Percentiles rank a stretch among this genome's conserved stretches.
phyloP scores from a whole-genome alignment of 768 basidiomycete species.

The Lentinula detonsa region DNA sequence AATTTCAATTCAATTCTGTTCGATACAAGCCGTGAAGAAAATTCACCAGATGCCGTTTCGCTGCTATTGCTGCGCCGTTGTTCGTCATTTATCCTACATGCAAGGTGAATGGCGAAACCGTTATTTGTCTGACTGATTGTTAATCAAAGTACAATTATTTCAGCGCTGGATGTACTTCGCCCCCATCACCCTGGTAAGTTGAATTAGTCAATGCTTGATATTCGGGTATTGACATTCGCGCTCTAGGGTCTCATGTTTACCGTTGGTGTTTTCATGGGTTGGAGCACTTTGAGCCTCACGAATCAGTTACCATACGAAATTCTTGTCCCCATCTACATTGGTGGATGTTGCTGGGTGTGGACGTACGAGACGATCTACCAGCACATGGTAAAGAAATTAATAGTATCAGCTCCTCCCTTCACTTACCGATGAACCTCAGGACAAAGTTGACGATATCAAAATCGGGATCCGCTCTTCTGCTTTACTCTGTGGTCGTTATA shows the following conservation, averaged over 20 bases:
- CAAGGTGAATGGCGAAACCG: constrained; percentile 14
- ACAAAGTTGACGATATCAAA: constrained; percentile 50
- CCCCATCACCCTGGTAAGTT: constrained; percentile 22
- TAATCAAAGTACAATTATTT: neutral
- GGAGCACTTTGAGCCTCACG: constrained; percentile 19
- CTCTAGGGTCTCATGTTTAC: constrained; percentile 25
- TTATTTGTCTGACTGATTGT: neutral
- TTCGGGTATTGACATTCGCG: neutral
- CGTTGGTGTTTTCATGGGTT: constrained; percentile 25
- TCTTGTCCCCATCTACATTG: constrained; percentile 18
- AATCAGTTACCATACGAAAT: constrained; percentile 17
- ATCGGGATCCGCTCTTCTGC: constrained; percentile 58
- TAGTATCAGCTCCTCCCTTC: neutral
- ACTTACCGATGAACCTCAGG: constrained; percentile 24
- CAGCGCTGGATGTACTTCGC: constrained; percentile 25
- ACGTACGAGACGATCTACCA: constrained; percentile 28
- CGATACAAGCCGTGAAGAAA: neutral
- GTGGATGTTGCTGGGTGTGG: constrained; percentile 22
- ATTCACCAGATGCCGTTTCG: neutral
- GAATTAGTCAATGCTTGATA: neutral
- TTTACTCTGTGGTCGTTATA: constrained; percentile 40
- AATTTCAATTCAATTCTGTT: neutral
- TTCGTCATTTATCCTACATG: constrained; percentile 27
- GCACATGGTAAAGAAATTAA: constrained; percentile 17
- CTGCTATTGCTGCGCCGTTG: constrained; percentile 11